A percentile compares a stretch with the other conserved stretches of the same genome.
These are phyloP conservation scores for Pouteria campechiana DNA, from an alignment of 179 eudicot genomes.

Conservation along the genomic window DNA sequence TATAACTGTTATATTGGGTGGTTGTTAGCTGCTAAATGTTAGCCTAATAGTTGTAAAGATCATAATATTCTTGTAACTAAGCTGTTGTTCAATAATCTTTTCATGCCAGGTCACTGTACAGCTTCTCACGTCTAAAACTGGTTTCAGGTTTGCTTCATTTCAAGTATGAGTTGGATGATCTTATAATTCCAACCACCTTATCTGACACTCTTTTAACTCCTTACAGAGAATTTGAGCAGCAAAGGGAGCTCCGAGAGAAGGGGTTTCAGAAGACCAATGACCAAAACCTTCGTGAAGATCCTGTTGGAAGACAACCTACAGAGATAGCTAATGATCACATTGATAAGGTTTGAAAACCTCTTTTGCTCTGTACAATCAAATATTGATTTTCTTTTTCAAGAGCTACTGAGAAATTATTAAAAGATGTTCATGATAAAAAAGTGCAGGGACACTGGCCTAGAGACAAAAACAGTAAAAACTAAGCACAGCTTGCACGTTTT, in stretches of 20 bases:
- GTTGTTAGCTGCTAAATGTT: no score
- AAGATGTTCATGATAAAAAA: no score
- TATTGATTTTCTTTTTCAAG: no score
- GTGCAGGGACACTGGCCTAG: no score
- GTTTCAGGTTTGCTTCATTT: slow-evolving; percentile 58
- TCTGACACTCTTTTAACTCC: slow-evolving; percentile 5
- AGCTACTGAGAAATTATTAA: no score
- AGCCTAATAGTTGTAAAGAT: no score
- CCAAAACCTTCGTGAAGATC: slow-evolving; percentile 15
- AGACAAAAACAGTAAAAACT: no score
- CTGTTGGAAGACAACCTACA: slow-evolving; percentile 25
- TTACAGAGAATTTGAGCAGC: slow-evolving; percentile 95
- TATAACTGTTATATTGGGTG: no score
- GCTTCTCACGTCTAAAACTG: slow-evolving; percentile 88
- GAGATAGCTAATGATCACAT: slow-evolving; percentile 28
- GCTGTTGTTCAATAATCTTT: slow-evolving; percentile 6
- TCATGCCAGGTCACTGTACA: slow-evolving; percentile 80
- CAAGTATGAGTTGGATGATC: slow-evolving; percentile 1
- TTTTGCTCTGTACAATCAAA: background rate
- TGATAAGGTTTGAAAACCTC: slow-evolving; percentile 40
- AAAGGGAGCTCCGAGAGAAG: slow-evolving; percentile 68
- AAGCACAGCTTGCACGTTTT: no score
- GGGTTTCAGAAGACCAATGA: slow-evolving; percentile 51
- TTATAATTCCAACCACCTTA: background rate
- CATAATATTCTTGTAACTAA: no score